Percentiles rank a stretch among this genome's conserved stretches.
These are phyloP conservation scores for Bacterosira constricta DNA, from an alignment of 108 stramenopile genomes.

Conservation along the genomic window DNA sequence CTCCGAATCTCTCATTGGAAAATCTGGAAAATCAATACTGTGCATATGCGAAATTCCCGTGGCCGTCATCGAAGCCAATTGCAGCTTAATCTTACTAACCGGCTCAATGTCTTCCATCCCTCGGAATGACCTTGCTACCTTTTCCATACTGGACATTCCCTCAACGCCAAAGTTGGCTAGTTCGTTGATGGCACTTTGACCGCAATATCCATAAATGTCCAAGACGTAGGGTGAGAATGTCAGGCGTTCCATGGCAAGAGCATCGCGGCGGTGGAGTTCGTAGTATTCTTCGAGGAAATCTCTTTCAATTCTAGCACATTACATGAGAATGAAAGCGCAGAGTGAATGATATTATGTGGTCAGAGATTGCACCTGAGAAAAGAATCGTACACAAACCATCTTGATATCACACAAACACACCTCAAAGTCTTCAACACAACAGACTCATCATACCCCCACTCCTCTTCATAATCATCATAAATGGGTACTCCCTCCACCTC, in stretches of 20 bases:
- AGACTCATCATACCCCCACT: slow-evolving; percentile 27
- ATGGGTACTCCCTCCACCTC: slow-evolving; percentile 19
- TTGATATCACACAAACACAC: background rate
- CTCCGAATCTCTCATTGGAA: slow-evolving; percentile 12
- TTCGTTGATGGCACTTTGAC: slow-evolving; percentile 87
- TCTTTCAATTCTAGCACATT: slow-evolving; percentile 67
- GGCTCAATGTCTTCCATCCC: slow-evolving; percentile 51
- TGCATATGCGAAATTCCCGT: slow-evolving; percentile 81
- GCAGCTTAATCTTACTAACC: slow-evolving; percentile 64
- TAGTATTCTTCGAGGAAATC: slow-evolving; percentile 83
- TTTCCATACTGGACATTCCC: slow-evolving; percentile 59
- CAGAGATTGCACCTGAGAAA: background rate
- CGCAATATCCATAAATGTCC: slow-evolving; percentile 87
- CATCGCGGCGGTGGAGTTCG: slow-evolving; percentile 85
- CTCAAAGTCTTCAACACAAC: slow-evolving; percentile 84
- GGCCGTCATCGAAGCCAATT: slow-evolving; percentile 71
- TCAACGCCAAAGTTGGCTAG: slow-evolving; percentile 66
- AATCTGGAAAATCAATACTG: slow-evolving; percentile 54
- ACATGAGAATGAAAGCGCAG: background rate
- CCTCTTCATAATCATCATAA: slow-evolving; percentile 34
- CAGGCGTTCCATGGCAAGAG: slow-evolving; percentile 87
- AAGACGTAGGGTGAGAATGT: slow-evolving; percentile 77
- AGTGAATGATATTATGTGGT: too few relatives aligned
- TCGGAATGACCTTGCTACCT: slow-evolving; percentile 62
- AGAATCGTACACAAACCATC: background rate